Evolutionary conservation across 1,284 basidiomycete genomes (phyloP).

Genomic region (Ganoderma leucocontextum): DNA sequence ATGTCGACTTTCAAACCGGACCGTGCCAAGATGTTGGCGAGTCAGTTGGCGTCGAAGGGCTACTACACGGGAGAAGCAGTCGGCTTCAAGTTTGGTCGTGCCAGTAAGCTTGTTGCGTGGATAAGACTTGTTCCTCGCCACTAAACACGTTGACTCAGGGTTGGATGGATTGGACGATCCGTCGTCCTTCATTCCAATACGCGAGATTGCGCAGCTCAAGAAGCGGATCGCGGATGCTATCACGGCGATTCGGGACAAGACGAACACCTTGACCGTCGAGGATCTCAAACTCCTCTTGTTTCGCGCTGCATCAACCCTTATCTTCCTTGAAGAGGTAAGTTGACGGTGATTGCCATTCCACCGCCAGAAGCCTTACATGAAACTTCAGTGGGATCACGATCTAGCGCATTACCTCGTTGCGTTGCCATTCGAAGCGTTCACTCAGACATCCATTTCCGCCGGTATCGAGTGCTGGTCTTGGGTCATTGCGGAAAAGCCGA

Average conservation of each 20-base stretch:
- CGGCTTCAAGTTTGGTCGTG: slow-evolving; percentile 73
- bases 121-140: not conserved
- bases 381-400: slow-evolving; percentile 79
- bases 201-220: slow-evolving; percentile 55
- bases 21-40: slow-evolving; percentile 78
- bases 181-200: slow-evolving; percentile 33
- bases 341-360: slow-evolving; percentile 1
- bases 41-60: slow-evolving; percentile 86
- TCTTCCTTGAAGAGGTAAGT: slow-evolving; percentile 71
- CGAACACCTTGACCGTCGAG: slow-evolving; percentile 74
- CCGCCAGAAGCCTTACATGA: slow-evolving; percentile 3
- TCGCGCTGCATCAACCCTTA: slow-evolving; percentile 84
- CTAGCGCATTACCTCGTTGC: slow-evolving; percentile 90
- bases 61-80: slow-evolving; percentile 89
- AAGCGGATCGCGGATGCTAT: slow-evolving; percentile 75
- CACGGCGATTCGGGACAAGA: slow-evolving; percentile 75
- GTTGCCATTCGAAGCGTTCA: slow-evolving; percentile 91
- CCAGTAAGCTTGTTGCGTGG: slow-evolving; percentile 40
- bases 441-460: slow-evolving; percentile 84
- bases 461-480: slow-evolving; percentile 98
- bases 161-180: slow-evolving; percentile 22
- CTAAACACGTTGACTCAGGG: not conserved
- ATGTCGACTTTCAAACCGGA: slow-evolving; percentile 74
- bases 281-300: slow-evolving; percentile 90
- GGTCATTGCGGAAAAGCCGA: slow-evolving; percentile 90